Evolutionary conservation across 768 basidiomycete species (phyloP).

Genomic region (Agaricus subrufescens): DNA sequence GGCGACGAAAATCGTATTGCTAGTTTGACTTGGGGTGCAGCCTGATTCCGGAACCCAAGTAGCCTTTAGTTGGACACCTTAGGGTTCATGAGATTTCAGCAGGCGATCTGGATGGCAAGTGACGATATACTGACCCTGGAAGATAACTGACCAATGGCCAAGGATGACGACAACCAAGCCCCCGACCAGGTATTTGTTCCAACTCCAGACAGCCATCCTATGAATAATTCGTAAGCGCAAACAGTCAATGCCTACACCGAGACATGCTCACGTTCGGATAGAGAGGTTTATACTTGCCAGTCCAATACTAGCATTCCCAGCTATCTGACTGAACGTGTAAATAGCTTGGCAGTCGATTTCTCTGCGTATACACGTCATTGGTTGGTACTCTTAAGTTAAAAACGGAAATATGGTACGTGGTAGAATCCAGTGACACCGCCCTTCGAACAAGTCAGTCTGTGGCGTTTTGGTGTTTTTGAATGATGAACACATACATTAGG

Average conservation of each 20-base stretch:
- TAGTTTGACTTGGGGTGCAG: constrained; percentile 55
- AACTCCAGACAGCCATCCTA: constrained; percentile 61
- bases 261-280: constrained; percentile 43
- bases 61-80: constrained; percentile 59
- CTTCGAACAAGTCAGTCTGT: constrained; percentile 23
- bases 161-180: constrained; percentile 51
- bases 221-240: neutral
- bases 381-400: neutral
- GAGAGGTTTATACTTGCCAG: constrained; percentile 59
- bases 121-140: constrained; percentile 43
- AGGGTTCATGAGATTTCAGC: neutral
- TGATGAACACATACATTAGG: constrained; percentile 50
- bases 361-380: constrained; percentile 16
- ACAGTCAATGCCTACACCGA: constrained; percentile 1
- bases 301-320: constrained; percentile 45
- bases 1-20: constrained; percentile 60
- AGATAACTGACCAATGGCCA: constrained; percentile 67
- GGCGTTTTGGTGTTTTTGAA: constrained; percentile 9
- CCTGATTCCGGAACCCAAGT: constrained; percentile 40
- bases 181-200: constrained; percentile 47
- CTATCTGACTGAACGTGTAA: constrained; percentile 60
- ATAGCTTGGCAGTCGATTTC: constrained; percentile 57
- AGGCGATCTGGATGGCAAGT: neutral
- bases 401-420: constrained; percentile 21
- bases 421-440: constrained; percentile 46